A percentile compares a stretch with the other conserved stretches of the same genome.
Evolutionary conservation across 208 protist species (phyloP).

Genomic region (Trypanosomatidae sp.): DNA sequence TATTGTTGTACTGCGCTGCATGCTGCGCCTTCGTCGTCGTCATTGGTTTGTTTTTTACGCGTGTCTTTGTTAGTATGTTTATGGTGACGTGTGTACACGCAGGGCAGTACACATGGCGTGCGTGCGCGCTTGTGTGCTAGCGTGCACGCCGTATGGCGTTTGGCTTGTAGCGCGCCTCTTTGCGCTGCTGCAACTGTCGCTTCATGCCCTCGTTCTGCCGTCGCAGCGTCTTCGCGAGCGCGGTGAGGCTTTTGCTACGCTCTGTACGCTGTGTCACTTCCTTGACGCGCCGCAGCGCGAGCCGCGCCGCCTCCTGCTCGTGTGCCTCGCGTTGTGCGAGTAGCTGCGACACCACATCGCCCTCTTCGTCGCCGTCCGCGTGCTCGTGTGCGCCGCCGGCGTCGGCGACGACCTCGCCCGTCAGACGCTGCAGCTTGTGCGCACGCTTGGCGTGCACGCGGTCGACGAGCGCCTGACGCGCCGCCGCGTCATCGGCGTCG

Average conservation of each 20-base stretch:
- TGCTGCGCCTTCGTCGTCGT: background rate
- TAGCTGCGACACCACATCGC: constrained; percentile 41
- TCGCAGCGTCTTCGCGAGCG: constrained; percentile 65
- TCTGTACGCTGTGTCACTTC: constrained; percentile 76
- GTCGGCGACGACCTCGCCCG: constrained; percentile 14
- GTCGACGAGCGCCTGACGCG: constrained; percentile 22
- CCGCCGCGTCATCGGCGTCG: constrained; percentile 10
- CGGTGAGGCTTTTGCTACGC: constrained; percentile 58
- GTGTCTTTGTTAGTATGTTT: background rate
- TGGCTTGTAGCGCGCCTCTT: constrained; percentile 66
- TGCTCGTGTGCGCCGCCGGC: background rate
- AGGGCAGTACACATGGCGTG: no score
- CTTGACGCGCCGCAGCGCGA: constrained; percentile 36
- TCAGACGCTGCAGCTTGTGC: constrained; percentile 49
- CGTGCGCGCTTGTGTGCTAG: constrained; percentile 11
- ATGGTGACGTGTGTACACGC: background rate
- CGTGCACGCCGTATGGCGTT: constrained; percentile 31
- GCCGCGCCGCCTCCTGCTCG: constrained; percentile 16
- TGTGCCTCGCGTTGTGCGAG: constrained; percentile 22
- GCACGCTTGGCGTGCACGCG: constrained; percentile 33
- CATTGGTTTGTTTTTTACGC: constrained; percentile 6
- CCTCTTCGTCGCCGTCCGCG: constrained; percentile 1
- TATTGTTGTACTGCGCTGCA: background rate
- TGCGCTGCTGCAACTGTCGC: constrained; percentile 38
- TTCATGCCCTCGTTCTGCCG: constrained; percentile 65